Evolutionary conservation across 1,284 basidiomycete genomes (phyloP), one percentile per base, ranked within the genome.

Genomic region (Cutaneotrichosporon cavernicola): DNA sequence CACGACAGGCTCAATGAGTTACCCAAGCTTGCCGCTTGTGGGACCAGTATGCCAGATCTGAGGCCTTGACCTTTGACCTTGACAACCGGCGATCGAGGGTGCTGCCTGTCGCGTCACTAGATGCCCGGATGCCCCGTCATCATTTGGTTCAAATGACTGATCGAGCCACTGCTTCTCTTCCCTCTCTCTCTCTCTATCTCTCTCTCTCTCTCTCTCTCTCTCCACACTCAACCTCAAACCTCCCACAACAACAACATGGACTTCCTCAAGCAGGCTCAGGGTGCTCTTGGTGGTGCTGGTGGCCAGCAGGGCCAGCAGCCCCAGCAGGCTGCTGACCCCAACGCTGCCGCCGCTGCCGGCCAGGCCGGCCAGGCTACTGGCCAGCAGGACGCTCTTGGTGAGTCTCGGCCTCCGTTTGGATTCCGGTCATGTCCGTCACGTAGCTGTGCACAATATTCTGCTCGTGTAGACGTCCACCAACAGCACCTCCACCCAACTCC

Each of bases 331-430:
- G 55, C 36, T 26, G 49, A 56, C 49, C 47, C 59, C 22, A 58
- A 40, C 43, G 50, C 47, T 36, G 61, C 46, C 36, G 55, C 47
- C 50, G 51, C 62, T 32, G 50, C 60, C 18, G 43, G n/a, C 26
- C 50, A 51, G 49, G 21, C 47, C 34, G 59, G 61, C 61, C 46
- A 58, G 43, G 61, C 62, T 30, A 69, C 70, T 16, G 72, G 73
- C 36, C 73, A 80, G 67, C 76, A 77, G 70, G 79, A 80, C 60
- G 73, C 72, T 56, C 73, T 82, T 59, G 80, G 80, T 78, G 69
- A 34, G 57, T 62, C 5, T n/a, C 22, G 7, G 1, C 34, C 5
- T 36, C 8, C 34, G 34, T 36, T 5, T 36, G 8, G 8, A 8
- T 13, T 36, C 5, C 11, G 34, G 34, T 36, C 34, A 5, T 13